Evolutionary conservation across 176 grass and related monocot species (phyloP), one percentile per base, ranked within the genome.

Genomic region (Carex cristatella): DNA sequence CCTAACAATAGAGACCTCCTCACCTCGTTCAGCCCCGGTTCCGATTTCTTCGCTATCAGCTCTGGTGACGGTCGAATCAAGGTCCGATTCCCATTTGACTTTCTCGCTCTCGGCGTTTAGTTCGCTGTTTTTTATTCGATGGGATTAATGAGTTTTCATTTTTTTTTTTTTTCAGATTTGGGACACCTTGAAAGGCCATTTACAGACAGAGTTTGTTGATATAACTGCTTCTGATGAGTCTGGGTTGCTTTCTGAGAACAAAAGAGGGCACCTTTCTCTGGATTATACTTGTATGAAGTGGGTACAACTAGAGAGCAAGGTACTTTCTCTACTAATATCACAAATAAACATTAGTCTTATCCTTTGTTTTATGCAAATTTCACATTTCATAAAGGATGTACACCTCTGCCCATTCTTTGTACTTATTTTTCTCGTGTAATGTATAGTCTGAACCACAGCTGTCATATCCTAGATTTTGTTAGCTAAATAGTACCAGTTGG

Each of bases 201-300:
- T 99, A 64, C 93, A 99, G 72, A 94, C 93, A 1, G 90, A 99
- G 61, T 99, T 99, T 56, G 82, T 88, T 1, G 90, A 95, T 23
- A 85, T 99, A 73, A 84, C 88, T 5, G 58, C 93, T 33, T 81
- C 89, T 4, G 86, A 82, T 79, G 64, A 90, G 53, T 87, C 68
- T 16, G 86, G 90, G 14, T 65, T 88, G 38, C 81, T 80, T 65
- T 68, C 84, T 4, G 85, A 90, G 81, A 73, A 79, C 48, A 94
- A 88, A 88, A 91, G 81, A 11, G 93, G 96, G 15, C 96, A 99
- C 83, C 93, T 99, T 88, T 92, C 96, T 23, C 87, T 99, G n/a
- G 96, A 99, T 90, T 99, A 94, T 83, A 95, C 93, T 46, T 99
- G 93, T 87, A 94, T 94, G 91, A 99, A 99, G 73, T 99, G 96